These are phyloP conservation scores for Myxozyma sirexii DNA, from an alignment of 805 yeast genomes.

Conservation along the genomic window DNA sequence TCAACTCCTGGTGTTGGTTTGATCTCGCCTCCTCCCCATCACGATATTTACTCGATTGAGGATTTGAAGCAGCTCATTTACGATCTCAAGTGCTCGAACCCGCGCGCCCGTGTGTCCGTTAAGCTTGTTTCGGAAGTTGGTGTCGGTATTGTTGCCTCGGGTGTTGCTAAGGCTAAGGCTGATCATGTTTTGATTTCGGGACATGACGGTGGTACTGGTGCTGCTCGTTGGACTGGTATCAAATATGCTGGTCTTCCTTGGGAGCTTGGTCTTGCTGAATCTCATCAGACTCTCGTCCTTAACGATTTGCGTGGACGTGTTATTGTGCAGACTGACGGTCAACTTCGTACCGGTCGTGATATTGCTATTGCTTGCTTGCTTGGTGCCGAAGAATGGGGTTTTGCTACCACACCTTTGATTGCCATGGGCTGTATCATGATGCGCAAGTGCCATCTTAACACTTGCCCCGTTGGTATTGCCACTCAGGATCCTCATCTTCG, in stretches of 20 bases:
- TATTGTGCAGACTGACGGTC: slow-evolving; percentile 97
- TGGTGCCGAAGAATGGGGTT: slow-evolving; percentile 99
- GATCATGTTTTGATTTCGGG: slow-evolving; percentile 95
- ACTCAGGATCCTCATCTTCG: slow-evolving; percentile 96
- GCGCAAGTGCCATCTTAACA: slow-evolving; percentile 89
- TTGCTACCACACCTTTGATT: slow-evolving; percentile 95
- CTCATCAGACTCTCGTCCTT: slow-evolving; percentile 94
- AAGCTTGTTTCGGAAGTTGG: slow-evolving; percentile 98
- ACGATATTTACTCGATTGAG: slow-evolving; percentile 96
- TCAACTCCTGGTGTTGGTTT: slow-evolving; percentile 96
- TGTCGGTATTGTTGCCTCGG: slow-evolving; percentile 98
- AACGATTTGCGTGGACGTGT: slow-evolving; percentile 96
- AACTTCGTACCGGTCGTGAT: slow-evolving; percentile 94
- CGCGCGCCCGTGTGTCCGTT: slow-evolving; percentile 95
- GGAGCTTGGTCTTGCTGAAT: slow-evolving; percentile 98
- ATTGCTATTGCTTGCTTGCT: slow-evolving; percentile 92
- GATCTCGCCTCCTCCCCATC: slow-evolving; percentile 98
- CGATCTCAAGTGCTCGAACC: slow-evolving; percentile 95
- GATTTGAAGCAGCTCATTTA: slow-evolving; percentile 95
- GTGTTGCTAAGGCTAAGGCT: slow-evolving; percentile 98
- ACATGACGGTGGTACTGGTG: slow-evolving; percentile 99
- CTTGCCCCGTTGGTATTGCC: slow-evolving; percentile 98
- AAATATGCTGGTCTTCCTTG: slow-evolving; percentile 98
- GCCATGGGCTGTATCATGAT: slow-evolving; percentile 98
- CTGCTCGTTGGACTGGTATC: slow-evolving; percentile 95